Evolutionary conservation across 257 asterid species (phyloP).

Genomic region (Echites panduratus): DNA sequence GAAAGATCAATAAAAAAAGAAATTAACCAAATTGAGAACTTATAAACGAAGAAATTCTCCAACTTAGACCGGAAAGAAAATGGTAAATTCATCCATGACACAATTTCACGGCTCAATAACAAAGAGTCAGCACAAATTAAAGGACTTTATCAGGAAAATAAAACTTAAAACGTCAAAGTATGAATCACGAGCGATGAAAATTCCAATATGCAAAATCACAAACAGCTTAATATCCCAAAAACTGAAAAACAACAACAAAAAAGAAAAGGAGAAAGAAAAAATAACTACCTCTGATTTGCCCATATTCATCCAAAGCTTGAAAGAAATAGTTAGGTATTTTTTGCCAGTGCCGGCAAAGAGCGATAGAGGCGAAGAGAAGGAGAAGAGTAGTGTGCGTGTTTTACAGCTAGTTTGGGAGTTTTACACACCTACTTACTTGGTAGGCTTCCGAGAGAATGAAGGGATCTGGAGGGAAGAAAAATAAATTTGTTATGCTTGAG

Average conservation of each 20-base stretch:
- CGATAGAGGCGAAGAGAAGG: background rate
- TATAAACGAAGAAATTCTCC: background rate
- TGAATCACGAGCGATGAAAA: background rate
- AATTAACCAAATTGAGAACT: background rate
- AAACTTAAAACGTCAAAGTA: background rate
- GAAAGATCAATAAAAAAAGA: background rate
- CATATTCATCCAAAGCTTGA: background rate
- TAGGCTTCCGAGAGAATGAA: too few relatives aligned
- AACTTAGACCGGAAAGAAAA: background rate
- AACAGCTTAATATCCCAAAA: background rate
- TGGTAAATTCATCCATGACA: background rate
- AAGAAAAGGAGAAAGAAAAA: too few relatives aligned
- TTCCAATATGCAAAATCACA: background rate
- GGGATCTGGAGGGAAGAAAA: too few relatives aligned
- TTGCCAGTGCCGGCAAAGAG: slow-evolving; percentile 22
- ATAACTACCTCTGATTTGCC: background rate
- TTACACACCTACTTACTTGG: too few relatives aligned
- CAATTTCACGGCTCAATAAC: background rate
- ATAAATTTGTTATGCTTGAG: too few relatives aligned
- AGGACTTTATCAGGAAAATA: background rate
- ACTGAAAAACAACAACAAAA: background rate
- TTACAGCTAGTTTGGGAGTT: too few relatives aligned
- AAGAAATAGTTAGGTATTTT: slow-evolving; percentile 17
- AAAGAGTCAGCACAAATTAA: background rate
- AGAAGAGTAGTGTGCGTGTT: background rate